phyloP scores from a whole-genome alignment of 2,329 filamentous ascomycete species.

The Sarocladium oryzae region DNA sequence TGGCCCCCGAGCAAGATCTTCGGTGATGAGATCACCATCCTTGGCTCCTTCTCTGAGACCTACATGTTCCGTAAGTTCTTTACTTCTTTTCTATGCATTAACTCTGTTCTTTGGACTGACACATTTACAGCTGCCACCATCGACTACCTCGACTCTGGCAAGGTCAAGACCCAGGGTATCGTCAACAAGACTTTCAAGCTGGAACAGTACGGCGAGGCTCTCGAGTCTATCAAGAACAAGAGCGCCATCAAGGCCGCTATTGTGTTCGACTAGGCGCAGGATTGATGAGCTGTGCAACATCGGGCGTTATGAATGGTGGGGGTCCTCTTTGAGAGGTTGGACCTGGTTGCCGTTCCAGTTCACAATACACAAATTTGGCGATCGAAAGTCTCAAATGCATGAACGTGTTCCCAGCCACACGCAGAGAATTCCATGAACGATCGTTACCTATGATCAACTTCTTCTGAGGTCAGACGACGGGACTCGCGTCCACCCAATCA shows the following conservation, averaged over 20 bases:
- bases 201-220: constrained; percentile 65
- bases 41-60: constrained; percentile 67
- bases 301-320: background rate
- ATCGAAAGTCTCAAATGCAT: no score
- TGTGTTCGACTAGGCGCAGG: constrained; percentile 49
- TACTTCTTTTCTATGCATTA: background rate
- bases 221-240: constrained; percentile 67
- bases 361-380: background rate
- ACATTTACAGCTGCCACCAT: constrained; percentile 33
- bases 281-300: background rate
- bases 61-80: constrained; percentile 56
- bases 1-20: constrained; percentile 70
- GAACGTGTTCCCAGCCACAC: no score
- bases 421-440: no score
- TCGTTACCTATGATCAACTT: background rate
- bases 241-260: constrained; percentile 69
- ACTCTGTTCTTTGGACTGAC: constrained; percentile 6
- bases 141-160: constrained; percentile 50
- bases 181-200: constrained; percentile 68
- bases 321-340: background rate
- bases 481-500: no score
- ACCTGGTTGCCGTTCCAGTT: background rate
- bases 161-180: constrained; percentile 59
- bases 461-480: background rate
- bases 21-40: constrained; percentile 61